Evolutionary conservation across 768 basidiomycete genomes (phyloP), one percentile per base, ranked within the genome.

Genomic region (Leccinellum rugosiceps): DNA sequence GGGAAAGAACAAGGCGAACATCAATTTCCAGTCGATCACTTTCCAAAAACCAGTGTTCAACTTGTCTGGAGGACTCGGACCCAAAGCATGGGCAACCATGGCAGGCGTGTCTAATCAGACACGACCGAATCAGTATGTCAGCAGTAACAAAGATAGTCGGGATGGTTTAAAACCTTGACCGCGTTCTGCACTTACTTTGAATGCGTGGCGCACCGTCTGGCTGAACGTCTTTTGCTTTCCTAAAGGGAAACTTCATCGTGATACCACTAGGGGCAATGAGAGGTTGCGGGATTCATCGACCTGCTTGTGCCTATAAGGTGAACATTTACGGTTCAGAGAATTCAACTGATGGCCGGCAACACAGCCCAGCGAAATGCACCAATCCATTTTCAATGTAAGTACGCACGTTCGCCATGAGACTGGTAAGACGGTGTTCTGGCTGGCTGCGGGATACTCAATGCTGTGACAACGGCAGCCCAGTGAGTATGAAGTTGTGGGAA

Each of bases 1-100:
- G 0, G 80, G 80, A 49, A 81, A 65, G 17, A 72, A n/a, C 7
- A 81, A 64, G 3, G 77, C 75, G 26, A 61, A 44, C 67, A 75
- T 65, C 58, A 71, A 52, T 45, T 58, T 63, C 71, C 70, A 71
- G 52, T 71, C 62, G 4, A 72, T 11, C 6, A 56, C 59, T 44
- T 59, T 68, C 63, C 70, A 71, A 41, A 72, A 72, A 28, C 68
- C 56, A 15, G 53, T 58, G 23, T 57, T 58, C n/a, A n/a, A n/a
- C 34, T 41, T 7, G 9, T 57, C 52, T 1, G 56, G 30, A 31
- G 54, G 34, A 31, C 11, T 38, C 14, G 51, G 10, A 41, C 17
- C 19, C 17, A 50, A 50, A 32, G 50, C 5, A 6, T 32, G 9
- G 25, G 41, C 32, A 11, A 45, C 35, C 9, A 38, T 48, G 9